A percentile compares a stretch with the other conserved stretches of the same genome.
These are phyloP conservation scores for Mycena epipterygia DNA, from an alignment of 768 basidiomycete species.

Conservation along the genomic window DNA sequence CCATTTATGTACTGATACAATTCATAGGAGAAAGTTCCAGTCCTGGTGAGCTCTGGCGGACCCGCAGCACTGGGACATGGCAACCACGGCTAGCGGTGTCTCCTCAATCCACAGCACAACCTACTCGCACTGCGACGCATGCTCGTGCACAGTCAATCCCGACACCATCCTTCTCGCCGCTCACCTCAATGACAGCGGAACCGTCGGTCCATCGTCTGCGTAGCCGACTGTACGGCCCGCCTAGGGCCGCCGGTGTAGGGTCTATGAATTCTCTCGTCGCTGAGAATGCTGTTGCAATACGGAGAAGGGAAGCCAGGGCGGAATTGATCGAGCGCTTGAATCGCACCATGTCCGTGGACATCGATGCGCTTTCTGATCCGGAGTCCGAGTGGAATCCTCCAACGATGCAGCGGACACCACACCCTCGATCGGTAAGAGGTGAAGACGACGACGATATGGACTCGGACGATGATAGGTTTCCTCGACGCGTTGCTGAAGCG, in stretches of 20 bases:
- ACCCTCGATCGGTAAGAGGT: neutral
- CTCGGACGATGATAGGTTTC: slow-evolving; percentile 15
- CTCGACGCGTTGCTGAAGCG: slow-evolving; percentile 8
- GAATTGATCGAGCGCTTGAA: slow-evolving; percentile 46
- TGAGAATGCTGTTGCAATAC: slow-evolving; percentile 60
- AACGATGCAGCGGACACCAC: neutral
- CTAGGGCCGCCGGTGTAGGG: slow-evolving; percentile 46
- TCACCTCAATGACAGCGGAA: slow-evolving; percentile 10
- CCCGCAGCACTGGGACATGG: slow-evolving; percentile 16
- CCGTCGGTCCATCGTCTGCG: slow-evolving; percentile 33
- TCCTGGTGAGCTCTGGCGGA: neutral
- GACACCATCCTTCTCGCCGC: slow-evolving; percentile 15
- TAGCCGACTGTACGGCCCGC: slow-evolving; percentile 29
- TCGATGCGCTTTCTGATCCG: slow-evolving; percentile 22
- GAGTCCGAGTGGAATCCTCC: slow-evolving; percentile 23
- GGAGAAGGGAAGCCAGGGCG: slow-evolving; percentile 52
- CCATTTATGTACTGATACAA: neutral
- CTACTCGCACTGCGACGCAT: slow-evolving; percentile 32
- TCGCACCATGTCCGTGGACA: slow-evolving; percentile 13
- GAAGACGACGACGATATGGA: slow-evolving; percentile 13
- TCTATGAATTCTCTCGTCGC: slow-evolving; percentile 57
- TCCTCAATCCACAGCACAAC: slow-evolving; percentile 32
- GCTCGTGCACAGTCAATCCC: slow-evolving; percentile 36
- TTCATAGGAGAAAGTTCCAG: slow-evolving; percentile 2
- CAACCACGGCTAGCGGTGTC: slow-evolving; percentile 32